Evolutionary conservation across 2,329 filamentous ascomycete genomes (phyloP), one percentile per base, ranked within the genome.

Genomic region (Calonectria henricotiae): DNA sequence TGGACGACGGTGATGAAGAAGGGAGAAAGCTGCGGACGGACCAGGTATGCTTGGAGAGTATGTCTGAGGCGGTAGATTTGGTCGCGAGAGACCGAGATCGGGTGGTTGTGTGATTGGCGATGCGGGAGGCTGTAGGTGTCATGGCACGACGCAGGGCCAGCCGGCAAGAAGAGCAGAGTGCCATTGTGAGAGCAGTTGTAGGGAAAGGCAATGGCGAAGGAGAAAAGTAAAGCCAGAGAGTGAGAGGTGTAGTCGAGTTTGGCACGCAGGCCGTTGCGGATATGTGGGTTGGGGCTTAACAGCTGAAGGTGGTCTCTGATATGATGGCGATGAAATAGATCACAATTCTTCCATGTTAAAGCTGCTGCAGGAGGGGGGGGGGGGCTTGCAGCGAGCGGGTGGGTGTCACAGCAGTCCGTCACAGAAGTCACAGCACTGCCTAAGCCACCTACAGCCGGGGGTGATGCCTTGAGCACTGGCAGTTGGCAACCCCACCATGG

Each of bases 1-100:
- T 49, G 35, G 35, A 37, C 65, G 80, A 67, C 64, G 80, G 55
- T 62, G 77, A 43, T 70, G 80, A 44, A 70, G 80, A 44, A 13
- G 92, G 90, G 0, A 96, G 86, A 5, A 98, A 90, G 9, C 93
- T 92, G 39, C 89, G 86, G 74, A 97, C 91, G 54, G 95, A 98
- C 95, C 95, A 98, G 60, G 89, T 92, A 25, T 95, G 94, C 70
- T 88, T 87, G 17, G 89, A 87, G 65, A 96, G 89, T 65, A 93
- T 85, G n/a, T 82, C 80, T 73, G 76, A 49, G 66, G 77, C 65
- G 55, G 67, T 66, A 54, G 71, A 58, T 44, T 73, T 73, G 64
- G 72, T 73, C 17, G 73, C 69, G 41, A 72, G 49, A 65, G 23
- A 20, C 58, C 62, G 64, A 46, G 43, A 6, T 64, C 39, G 9